Conservation (phyloP, 2,329 filamentous ascomycete genomes). For the Aspergillus felis region DNA sequence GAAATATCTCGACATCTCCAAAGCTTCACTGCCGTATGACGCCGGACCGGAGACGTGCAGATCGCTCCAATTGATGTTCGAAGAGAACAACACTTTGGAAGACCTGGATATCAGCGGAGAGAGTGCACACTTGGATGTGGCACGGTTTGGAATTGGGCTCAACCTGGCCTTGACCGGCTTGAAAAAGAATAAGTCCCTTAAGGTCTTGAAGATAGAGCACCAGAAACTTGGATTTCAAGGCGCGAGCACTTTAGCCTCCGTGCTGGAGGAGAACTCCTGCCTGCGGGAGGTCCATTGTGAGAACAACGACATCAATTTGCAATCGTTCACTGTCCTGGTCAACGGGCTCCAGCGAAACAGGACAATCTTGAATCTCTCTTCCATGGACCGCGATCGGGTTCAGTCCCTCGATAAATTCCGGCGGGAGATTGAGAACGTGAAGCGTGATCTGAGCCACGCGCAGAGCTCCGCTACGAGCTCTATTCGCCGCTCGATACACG, state of each 20-base stretch:
- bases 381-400: constrained; percentile 59
- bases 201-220: constrained; percentile 61
- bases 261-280: constrained; percentile 61
- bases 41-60: constrained; percentile 64
- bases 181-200: constrained; percentile 60
- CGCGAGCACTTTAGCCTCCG: constrained; percentile 65
- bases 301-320: constrained; percentile 68
- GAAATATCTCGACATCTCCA: constrained; percentile 64
- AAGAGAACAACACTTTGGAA: constrained; percentile 62
- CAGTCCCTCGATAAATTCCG: constrained; percentile 59
- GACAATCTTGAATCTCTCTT: constrained; percentile 58
- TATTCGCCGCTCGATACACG: constrained; percentile 42
- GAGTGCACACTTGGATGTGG: constrained; percentile 66
- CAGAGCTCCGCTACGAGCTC: constrained; percentile 34
- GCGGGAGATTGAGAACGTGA: constrained; percentile 52
- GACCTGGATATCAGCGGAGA: constrained; percentile 69
- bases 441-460: constrained; percentile 35
- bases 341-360: constrained; percentile 65
- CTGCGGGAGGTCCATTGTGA: constrained; percentile 66
- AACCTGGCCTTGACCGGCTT: constrained; percentile 63
- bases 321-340: constrained; percentile 65
- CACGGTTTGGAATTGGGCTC: constrained; percentile 64
- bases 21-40: constrained; percentile 65
- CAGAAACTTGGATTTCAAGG: constrained; percentile 67
- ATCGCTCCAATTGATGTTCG: constrained; percentile 60